Percentiles rank a stretch among this genome's conserved stretches.
phyloP scores from a whole-genome alignment of 2,329 filamentous ascomycete species.

The Colletotrichum tanaceti region DNA sequence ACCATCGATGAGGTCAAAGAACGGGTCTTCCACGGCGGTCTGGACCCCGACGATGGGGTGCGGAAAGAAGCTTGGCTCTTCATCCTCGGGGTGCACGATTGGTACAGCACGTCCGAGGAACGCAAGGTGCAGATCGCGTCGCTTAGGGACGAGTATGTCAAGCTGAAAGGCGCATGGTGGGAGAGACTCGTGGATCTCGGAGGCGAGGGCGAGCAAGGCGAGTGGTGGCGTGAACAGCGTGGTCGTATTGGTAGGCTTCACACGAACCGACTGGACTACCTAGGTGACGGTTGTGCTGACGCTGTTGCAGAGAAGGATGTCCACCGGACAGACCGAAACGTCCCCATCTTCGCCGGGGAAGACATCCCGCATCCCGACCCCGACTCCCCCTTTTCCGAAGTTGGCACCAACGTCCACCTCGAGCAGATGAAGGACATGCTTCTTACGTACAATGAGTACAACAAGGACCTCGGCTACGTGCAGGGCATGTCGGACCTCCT shows the following conservation, averaged over 20 bases:
- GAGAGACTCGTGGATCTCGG: slow-evolving; percentile 87
- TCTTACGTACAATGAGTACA: slow-evolving; percentile 98
- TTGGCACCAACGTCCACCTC: slow-evolving; percentile 95
- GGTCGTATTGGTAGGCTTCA: slow-evolving; percentile 83
- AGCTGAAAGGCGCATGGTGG: slow-evolving; percentile 96
- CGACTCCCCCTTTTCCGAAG: slow-evolving; percentile 91
- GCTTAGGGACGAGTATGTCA: slow-evolving; percentile 91
- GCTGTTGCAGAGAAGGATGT: slow-evolving; percentile 87
- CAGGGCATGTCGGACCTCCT: slow-evolving; percentile 99
- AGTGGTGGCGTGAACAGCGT: slow-evolving; percentile 97
- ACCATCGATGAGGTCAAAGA: slow-evolving; percentile 96
- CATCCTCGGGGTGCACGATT: slow-evolving; percentile 89
- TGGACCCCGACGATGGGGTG: slow-evolving; percentile 89
- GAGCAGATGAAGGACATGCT: slow-evolving; percentile 99
- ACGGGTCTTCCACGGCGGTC: slow-evolving; percentile 93
- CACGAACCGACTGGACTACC: not conserved
- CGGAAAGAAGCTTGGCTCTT: slow-evolving; percentile 98
- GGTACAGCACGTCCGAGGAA: slow-evolving; percentile 90
- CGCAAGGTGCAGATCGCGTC: slow-evolving; percentile 85
- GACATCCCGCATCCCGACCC: slow-evolving; percentile 97
- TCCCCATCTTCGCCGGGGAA: slow-evolving; percentile 95
- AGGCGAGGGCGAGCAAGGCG: slow-evolving; percentile 82
- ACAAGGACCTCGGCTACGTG: slow-evolving; percentile 93
- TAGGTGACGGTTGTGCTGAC: slow-evolving; percentile 47
- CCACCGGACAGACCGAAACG: slow-evolving; percentile 92